These are phyloP conservation scores for Amoebophrya sp. DNA, from an alignment of 169 alveolate genomes.

Conservation along the genomic window DNA sequence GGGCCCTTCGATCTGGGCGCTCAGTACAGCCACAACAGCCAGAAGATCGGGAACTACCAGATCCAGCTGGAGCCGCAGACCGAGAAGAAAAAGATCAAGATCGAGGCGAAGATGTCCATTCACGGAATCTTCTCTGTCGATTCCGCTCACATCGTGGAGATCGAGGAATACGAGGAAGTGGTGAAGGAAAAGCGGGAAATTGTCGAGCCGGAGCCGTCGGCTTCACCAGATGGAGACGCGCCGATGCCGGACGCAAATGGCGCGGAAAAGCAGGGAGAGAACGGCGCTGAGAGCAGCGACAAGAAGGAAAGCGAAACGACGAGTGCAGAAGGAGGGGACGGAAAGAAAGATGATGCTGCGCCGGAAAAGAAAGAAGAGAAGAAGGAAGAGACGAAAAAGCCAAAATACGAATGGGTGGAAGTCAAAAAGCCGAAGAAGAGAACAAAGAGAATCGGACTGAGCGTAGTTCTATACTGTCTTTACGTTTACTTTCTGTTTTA, in stretches of 20 bases:
- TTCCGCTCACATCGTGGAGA: conserved; percentile 23
- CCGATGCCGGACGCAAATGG: neutral
- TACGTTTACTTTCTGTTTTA: no score
- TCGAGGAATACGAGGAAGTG: conserved; percentile 28
- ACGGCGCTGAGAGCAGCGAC: neutral
- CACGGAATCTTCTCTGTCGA: conserved; percentile 34
- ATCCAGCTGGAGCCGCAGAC: conserved; percentile 20
- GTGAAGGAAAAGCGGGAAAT: conserved; percentile 20
- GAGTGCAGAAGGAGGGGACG: neutral
- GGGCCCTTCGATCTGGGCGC: conserved; percentile 6
- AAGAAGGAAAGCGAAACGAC: neutral
- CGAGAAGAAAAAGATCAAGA: conserved; percentile 27
- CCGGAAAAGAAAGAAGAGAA: neutral
- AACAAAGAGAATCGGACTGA: neutral
- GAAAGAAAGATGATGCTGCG: neutral
- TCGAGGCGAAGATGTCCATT: conserved; percentile 25
- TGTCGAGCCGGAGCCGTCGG: neutral
- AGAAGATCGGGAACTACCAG: neutral
- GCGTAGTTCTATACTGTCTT: neutral
- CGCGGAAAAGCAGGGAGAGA: neutral
- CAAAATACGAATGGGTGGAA: neutral
- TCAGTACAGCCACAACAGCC: neutral
- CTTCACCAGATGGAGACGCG: neutral
- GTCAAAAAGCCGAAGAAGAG: neutral
- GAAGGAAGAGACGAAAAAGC: neutral